These are phyloP conservation scores for Colletotrichum lini DNA, from an alignment of 2,329 filamentous ascomycete species.

Conservation along the genomic window DNA sequence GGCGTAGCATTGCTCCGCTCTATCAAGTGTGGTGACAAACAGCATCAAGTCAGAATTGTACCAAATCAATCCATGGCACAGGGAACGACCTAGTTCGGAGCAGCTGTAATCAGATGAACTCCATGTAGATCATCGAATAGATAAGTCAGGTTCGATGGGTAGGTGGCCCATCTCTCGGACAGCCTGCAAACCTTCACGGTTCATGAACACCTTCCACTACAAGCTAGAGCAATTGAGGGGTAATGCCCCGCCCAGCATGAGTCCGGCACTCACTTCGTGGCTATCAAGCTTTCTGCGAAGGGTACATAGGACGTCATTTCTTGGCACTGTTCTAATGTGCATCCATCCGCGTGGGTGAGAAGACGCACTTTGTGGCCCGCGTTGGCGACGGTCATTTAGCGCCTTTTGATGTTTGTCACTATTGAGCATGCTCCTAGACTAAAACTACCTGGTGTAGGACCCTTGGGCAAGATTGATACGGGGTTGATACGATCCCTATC, in stretches of 20 bases:
- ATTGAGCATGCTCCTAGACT: no score
- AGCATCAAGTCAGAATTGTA: neutral
- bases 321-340: neutral
- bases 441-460: neutral
- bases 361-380: neutral
- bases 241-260: slow-evolving; percentile 11
- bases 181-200: slow-evolving; percentile 23
- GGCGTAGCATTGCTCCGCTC: neutral
- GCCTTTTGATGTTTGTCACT: neutral
- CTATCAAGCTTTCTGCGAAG: slow-evolving; percentile 11
- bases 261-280: neutral
- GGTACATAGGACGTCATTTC: neutral
- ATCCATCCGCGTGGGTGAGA: no score
- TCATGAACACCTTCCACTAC: slow-evolving; percentile 29
- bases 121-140: slow-evolving; percentile 1
- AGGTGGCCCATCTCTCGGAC: neutral
- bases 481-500: slow-evolving; percentile 15
- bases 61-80: neutral
- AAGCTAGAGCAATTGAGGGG: slow-evolving; percentile 11
- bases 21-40: neutral
- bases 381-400: neutral
- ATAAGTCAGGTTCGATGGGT: neutral
- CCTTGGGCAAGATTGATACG: slow-evolving; percentile 8
- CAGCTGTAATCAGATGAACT: slow-evolving; percentile 1
- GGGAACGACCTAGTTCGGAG: neutral